Evolutionary conservation across 1,284 basidiomycete genomes (phyloP).

Genomic region (Dichomitus squalens): DNA sequence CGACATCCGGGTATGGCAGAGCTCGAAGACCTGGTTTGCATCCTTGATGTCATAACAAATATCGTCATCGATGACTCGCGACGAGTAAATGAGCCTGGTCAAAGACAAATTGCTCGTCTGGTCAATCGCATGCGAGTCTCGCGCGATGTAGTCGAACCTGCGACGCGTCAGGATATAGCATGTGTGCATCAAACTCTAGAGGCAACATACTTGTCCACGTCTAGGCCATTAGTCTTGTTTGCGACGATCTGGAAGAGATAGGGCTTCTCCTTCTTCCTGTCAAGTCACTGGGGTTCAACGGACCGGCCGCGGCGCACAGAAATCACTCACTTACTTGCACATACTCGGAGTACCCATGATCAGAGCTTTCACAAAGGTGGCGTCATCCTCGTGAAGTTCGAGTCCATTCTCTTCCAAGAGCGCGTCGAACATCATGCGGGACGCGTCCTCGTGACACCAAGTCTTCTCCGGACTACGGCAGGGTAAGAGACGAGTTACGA

Average conservation of each 20-base stretch:
- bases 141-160: conserved; percentile 78
- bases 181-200: neutral
- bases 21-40: conserved; percentile 70
- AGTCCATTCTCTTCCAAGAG: conserved; percentile 56
- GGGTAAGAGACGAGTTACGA: neutral
- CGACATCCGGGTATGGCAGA: conserved; percentile 71
- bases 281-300: neutral
- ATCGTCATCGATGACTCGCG: conserved; percentile 68
- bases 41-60: conserved; percentile 84
- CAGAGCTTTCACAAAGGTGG: conserved; percentile 66
- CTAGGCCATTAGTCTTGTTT: conserved; percentile 76
- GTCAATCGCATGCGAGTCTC: conserved; percentile 74
- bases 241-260: conserved; percentile 75
- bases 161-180: neutral
- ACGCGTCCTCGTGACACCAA: conserved; percentile 74
- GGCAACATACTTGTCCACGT: conserved; percentile 72
- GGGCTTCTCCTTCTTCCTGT: conserved; percentile 37
- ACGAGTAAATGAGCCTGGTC: conserved; percentile 67
- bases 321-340: conserved; percentile 44
- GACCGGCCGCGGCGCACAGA: neutral
- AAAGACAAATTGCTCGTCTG: conserved; percentile 60
- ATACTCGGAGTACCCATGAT: conserved; percentile 57
- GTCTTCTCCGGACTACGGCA: conserved; percentile 39
- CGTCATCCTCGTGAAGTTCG: conserved; percentile 45
- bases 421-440: conserved; percentile 73